Evolutionary conservation across 306 rosid species (phyloP), one percentile per base, ranked within the genome.

Genomic region (Cucurbita maxima): DNA sequence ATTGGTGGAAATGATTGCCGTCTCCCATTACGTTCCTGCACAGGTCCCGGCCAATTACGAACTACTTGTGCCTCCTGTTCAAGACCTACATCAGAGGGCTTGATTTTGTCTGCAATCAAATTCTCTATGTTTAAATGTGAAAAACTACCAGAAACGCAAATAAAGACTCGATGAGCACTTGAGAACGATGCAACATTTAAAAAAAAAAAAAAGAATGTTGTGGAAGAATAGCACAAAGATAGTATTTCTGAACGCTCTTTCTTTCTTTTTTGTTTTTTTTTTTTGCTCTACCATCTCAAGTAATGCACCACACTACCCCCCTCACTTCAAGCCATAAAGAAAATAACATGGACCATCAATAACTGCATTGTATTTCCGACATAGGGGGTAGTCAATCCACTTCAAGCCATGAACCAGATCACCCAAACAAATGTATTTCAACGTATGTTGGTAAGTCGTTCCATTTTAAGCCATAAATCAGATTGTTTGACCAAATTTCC

Each of bases 21-120:
- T 75, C 76, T 76, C 75, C 93, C 96, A 58, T 90, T 86, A 41
- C 75, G 73, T 76, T 88, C 97, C 55, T 16, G 81, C 59, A 74
- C 64, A 60, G 83, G 75, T 61, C 81, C 84, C 38, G 89, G 62
- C 98, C 97, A 94, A 80, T 76, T 89, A 19, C 92, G 94, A 73
- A 87, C 97, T 68, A 86, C 70, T 68, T 94, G 98, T 48, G 98
- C 96, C 83, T 94, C 96, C 83, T 90, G 89, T 78, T 90, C 98
- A 34, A 94, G 96, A 75, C 97, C 98, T 59, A 90, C 95, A 77
- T 94, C 98, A 53, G 86, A 82, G 66, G 98, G 98, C 89, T 89
- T 94, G 79, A 94, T 81, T 89, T 85, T 94, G 76, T 94, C 98
- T 94, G 97, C 73, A 83, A 82, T 51, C 74, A 74, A 51, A 76